phyloP scores from a whole-genome alignment of 2,329 filamentous ascomycete species.

The Pleoardoris graminearum region DNA sequence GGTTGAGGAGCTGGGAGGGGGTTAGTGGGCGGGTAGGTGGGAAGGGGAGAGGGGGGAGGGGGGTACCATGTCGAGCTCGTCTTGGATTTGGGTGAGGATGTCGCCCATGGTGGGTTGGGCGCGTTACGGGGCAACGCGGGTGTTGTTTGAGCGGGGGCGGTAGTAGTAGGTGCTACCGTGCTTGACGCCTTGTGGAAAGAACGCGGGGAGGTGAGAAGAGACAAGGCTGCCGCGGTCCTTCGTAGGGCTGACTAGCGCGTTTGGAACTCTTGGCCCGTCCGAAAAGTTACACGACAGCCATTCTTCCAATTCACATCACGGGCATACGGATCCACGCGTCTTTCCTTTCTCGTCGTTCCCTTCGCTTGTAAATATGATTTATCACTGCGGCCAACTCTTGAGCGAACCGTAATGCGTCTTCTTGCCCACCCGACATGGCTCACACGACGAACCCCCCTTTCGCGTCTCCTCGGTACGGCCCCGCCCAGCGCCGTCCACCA shows the following conservation, averaged over 20 bases:
- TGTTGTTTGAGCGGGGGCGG: neutral
- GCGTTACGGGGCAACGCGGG: neutral
- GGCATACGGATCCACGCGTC: neutral
- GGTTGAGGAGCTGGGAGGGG: constrained; percentile 46
- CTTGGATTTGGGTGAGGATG: constrained; percentile 79
- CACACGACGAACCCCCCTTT: constrained; percentile 21
- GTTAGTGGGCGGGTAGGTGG: neutral
- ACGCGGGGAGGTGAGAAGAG: neutral
- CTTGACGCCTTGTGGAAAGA: neutral
- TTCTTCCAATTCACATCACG: neutral
- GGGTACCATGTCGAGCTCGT: constrained; percentile 82
- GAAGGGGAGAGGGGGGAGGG: constrained; percentile 10
- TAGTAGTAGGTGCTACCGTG: neutral
- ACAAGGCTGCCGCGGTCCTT: neutral
- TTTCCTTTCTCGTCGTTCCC: constrained; percentile 8
- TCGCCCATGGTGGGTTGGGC: constrained; percentile 63
- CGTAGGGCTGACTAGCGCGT: constrained; percentile 25
- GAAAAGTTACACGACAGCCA: constrained; percentile 25
- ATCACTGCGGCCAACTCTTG: neutral
- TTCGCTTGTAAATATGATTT: constrained; percentile 30
- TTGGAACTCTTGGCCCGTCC: constrained; percentile 13
- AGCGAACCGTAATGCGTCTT: constrained; percentile 33
- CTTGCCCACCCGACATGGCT: constrained; percentile 29
- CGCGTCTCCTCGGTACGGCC: constrained; percentile 23
- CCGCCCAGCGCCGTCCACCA: constrained; percentile 29